Evolutionary conservation across 2,329 filamentous ascomycete species (phyloP).

Genomic region (Sporothrix variecibatus): DNA sequence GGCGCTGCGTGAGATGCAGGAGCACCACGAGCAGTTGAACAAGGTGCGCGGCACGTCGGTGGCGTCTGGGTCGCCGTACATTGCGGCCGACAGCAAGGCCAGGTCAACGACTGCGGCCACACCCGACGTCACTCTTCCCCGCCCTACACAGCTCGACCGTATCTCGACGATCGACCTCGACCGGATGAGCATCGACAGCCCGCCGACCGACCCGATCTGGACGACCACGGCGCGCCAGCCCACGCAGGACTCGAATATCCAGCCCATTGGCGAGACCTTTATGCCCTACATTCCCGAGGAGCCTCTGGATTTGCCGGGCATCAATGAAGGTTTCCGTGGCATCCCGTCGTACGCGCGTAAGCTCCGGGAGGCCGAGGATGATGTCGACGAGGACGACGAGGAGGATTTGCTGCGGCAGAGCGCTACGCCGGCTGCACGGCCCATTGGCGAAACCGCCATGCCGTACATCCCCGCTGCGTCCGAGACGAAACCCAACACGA

Average conservation of each 20-base stretch:
- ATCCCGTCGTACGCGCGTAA: conserved; percentile 29
- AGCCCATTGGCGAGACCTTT: conserved; percentile 38
- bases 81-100: background rate
- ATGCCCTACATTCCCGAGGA: conserved; percentile 40
- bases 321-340: conserved; percentile 23
- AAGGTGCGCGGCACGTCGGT: conserved; percentile 39
- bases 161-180: conserved; percentile 40
- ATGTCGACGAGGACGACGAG: conserved; percentile 31
- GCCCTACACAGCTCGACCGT: conserved; percentile 40
- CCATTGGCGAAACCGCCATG: conserved; percentile 39
- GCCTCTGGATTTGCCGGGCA: conserved; percentile 27
- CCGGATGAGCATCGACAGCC: conserved; percentile 41
- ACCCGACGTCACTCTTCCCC: background rate
- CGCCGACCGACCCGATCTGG: conserved; percentile 41
- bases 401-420: conserved; percentile 26
- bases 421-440: conserved; percentile 24
- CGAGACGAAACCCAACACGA: conserved; percentile 10
- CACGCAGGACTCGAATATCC: conserved; percentile 30
- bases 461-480: conserved; percentile 39
- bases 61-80: conserved; percentile 16
- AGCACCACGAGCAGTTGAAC: conserved; percentile 68
- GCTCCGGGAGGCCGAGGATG: conserved; percentile 30
- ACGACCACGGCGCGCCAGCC: conserved; percentile 35
- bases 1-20: conserved; percentile 80
- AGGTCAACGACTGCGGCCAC: background rate